Percentiles rank a stretch among this genome's conserved stretches.
Evolutionary conservation across 345 rosid species (phyloP).

Genomic region (Citrus mangshanensis): DNA sequence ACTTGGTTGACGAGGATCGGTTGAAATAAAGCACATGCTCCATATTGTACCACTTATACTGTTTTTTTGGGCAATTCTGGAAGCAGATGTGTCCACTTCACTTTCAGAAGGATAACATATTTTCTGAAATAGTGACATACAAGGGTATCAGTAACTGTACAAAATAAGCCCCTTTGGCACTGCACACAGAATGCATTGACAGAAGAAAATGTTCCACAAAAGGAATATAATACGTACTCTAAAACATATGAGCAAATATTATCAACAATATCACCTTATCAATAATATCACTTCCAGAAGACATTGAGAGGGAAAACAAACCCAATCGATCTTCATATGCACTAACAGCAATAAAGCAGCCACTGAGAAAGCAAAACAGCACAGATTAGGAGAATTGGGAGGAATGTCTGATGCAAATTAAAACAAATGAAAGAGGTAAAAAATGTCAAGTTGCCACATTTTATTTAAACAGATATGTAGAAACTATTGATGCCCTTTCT

Average conservation of each 20-base stretch:
- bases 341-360: conserved; percentile 71
- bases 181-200: background rate
- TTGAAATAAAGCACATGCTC: conserved; percentile 97
- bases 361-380: conserved; percentile 45
- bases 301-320: conserved; percentile 70
- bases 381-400: conserved; percentile 3
- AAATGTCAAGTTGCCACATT: background rate
- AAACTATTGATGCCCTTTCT: background rate
- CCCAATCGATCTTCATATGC: conserved; percentile 84
- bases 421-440: background rate
- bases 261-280: conserved; percentile 73
- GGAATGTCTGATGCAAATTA: background rate
- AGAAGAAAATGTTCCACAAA: background rate
- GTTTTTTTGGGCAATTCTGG: conserved; percentile 37
- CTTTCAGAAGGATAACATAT: conserved; percentile 73
- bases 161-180: background rate
- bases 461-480: background rate
- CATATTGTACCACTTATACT: conserved; percentile 79
- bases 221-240: conserved; percentile 3
- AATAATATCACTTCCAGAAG: conserved; percentile 58
- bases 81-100: conserved; percentile 37
- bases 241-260: conserved; percentile 39
- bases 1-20: conserved; percentile 40
- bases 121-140: conserved; percentile 45
- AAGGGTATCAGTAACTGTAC: conserved; percentile 15